Base-by-base conservation (phyloP, 1,284 basidiomycete genomes). In the Psilocybe mexicana region DNA sequence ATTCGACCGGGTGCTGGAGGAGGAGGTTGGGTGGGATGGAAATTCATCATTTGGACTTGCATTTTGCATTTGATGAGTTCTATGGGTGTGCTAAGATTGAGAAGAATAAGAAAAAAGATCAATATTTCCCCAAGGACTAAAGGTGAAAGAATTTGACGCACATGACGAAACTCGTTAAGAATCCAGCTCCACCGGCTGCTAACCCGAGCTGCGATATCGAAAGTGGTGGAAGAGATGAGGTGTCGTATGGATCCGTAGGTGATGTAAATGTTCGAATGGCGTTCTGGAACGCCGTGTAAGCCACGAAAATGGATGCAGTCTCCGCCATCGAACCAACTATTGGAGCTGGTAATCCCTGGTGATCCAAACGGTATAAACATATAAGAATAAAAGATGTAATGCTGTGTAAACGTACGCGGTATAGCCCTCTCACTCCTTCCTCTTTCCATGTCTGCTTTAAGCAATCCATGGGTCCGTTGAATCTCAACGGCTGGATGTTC, bases 41-140 rank as follows among this genome's bases (percentile, higher is more conserved):
- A 65, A 46, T 72, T 72, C 70, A 80, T 75, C 84, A 94, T 91
- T 72, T 98, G 96, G 1, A 98, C 96, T 77, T 99, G 96, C 94
- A 98, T 96, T 70, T 93, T 92, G 76, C 96, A 98, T 76, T 98
- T 98, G 62, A 98, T 86, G 58, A 98, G 88, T 72, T 98, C 96
- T 64, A 98, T 90, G 0, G 96, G 96, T 0, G 96, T 98, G 33
- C 92, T 94, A 66, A 0, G 18, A 18, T 18, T 18, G 18, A 18
- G 18, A 18, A 18, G 18, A 18, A 18, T 1, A 18, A 18, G 50
- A 52, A 26, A 50, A 47, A 42, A 38, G 40, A 59, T 24, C 18
- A 40, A 44, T 43, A 53, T 52, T 48, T 10, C 10, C 8, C 24
- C 28, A 43, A 33, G 30, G 30, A 1, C 30, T 51, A 23, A 26